phyloP scores from a whole-genome alignment of 2,329 filamentous ascomycete species.

The Colletotrichum sansevieriae region DNA sequence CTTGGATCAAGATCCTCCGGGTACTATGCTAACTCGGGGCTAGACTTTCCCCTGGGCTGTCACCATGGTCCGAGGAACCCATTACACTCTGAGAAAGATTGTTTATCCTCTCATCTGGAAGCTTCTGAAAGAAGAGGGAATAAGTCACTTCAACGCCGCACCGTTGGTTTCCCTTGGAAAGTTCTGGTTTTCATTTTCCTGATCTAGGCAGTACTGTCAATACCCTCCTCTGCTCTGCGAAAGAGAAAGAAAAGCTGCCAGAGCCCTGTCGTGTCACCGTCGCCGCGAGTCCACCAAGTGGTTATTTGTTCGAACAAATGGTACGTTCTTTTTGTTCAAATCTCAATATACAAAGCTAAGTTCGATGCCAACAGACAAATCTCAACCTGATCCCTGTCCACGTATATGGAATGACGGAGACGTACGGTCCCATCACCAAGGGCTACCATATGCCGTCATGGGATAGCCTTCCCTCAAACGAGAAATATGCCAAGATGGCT shows the following conservation, averaged over 20 bases:
- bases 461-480: conserved; percentile 78
- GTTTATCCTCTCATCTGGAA: conserved; percentile 95
- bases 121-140: conserved; percentile 84
- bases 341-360: background rate
- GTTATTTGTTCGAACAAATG: conserved; percentile 95
- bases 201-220: conserved; percentile 76
- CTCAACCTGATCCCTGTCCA: conserved; percentile 93
- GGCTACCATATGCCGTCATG: conserved; percentile 89
- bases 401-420: conserved; percentile 90
- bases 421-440: conserved; percentile 95
- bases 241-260: conserved; percentile 75
- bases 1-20: too few relatives aligned
- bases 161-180: conserved; percentile 57
- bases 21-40: background rate
- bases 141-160: conserved; percentile 96
- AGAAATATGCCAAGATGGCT: conserved; percentile 92
- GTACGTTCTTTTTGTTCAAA: conserved; percentile 54
- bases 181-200: background rate
- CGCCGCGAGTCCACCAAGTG: conserved; percentile 89
- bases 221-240: conserved; percentile 86
- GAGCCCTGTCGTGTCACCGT: conserved; percentile 87
- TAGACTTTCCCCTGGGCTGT: conserved; percentile 84
- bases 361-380: conserved; percentile 49
- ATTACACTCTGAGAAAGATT: conserved; percentile 82
- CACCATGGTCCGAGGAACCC: conserved; percentile 93